These are phyloP conservation scores for Auriculariales sp. DNA, from an alignment of 768 basidiomycete genomes.

Conservation along the genomic window DNA sequence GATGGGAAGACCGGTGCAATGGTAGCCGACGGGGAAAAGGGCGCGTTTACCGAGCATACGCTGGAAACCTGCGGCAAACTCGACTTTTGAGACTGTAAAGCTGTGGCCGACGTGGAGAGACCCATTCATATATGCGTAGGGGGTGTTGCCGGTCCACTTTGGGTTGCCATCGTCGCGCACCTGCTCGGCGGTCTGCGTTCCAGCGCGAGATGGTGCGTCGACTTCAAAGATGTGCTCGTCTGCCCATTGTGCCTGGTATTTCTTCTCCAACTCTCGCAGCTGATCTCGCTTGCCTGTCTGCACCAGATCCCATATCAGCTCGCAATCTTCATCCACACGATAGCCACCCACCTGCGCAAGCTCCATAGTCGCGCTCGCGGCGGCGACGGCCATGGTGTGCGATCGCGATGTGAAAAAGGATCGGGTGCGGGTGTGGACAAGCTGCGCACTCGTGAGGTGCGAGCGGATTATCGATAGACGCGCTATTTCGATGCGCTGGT, in stretches of 20 bases:
- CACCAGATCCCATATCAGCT: too few species aligned
- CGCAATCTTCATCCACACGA: too few species aligned
- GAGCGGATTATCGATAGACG: too few species aligned
- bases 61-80: constrained; percentile 91
- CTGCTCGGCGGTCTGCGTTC: constrained; percentile 41
- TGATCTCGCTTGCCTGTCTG: constrained; percentile 92
- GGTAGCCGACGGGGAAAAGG: constrained; percentile 94
- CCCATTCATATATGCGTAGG: constrained; percentile 98
- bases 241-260: constrained; percentile 75
- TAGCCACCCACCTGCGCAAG: too few species aligned
- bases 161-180: constrained; percentile 57
- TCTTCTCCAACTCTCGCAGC: constrained; percentile 65
- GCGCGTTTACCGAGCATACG: constrained; percentile 89
- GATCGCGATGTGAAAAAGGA: too few species aligned
- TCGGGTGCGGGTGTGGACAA: too few species aligned
- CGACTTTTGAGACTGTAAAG: constrained; percentile 96
- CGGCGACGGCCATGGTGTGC: too few species aligned
- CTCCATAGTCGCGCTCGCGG: too few species aligned
- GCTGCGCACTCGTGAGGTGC: too few species aligned
- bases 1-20: constrained; percentile 98
- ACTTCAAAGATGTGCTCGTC: constrained; percentile 70
- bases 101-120: constrained; percentile 93
- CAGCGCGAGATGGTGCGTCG: constrained; percentile 61
- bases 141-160: constrained; percentile 97
- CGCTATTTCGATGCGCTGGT: too few species aligned